Evolutionary conservation across 768 basidiomycete genomes (phyloP).

Genomic region (Trametopsis cervina): DNA sequence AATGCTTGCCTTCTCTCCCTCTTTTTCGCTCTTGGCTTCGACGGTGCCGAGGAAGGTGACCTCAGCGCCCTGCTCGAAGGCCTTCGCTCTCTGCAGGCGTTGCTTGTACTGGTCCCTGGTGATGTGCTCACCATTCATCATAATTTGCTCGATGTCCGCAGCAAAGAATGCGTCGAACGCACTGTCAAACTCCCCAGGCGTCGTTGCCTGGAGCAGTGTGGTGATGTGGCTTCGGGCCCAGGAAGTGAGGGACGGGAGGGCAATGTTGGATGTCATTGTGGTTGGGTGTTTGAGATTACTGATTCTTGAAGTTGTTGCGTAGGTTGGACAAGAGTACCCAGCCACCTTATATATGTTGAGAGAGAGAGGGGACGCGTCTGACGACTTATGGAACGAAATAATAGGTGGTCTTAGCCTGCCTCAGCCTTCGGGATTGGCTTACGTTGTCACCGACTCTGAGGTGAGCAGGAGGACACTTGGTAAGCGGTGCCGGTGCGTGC

Average conservation of each 20-base stretch:
- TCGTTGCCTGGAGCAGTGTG: slow-evolving; percentile 33
- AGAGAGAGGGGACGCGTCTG: too few relatives aligned
- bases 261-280: slow-evolving; percentile 22
- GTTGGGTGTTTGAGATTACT: not conserved
- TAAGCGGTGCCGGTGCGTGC: too few relatives aligned
- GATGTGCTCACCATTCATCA: slow-evolving; percentile 34
- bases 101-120: slow-evolving; percentile 36
- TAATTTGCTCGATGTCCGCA: slow-evolving; percentile 24
- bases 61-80: slow-evolving; percentile 6
- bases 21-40: not conserved
- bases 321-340: too few relatives aligned
- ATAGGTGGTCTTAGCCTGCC: too few relatives aligned
- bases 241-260: slow-evolving; percentile 34
- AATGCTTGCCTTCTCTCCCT: not conserved
- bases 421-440: too few relatives aligned
- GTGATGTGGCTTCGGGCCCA: slow-evolving; percentile 37
- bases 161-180: slow-evolving; percentile 38
- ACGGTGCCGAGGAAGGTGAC: slow-evolving; percentile 8
- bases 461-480: not conserved
- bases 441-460: not conserved
- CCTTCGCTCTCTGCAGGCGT: slow-evolving; percentile 23
- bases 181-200: slow-evolving; percentile 24
- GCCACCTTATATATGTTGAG: too few relatives aligned
- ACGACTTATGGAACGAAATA: too few relatives aligned
- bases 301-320: too few relatives aligned